Evolutionary conservation across 768 basidiomycete species (phyloP).

Genomic region (Boletales sp.): DNA sequence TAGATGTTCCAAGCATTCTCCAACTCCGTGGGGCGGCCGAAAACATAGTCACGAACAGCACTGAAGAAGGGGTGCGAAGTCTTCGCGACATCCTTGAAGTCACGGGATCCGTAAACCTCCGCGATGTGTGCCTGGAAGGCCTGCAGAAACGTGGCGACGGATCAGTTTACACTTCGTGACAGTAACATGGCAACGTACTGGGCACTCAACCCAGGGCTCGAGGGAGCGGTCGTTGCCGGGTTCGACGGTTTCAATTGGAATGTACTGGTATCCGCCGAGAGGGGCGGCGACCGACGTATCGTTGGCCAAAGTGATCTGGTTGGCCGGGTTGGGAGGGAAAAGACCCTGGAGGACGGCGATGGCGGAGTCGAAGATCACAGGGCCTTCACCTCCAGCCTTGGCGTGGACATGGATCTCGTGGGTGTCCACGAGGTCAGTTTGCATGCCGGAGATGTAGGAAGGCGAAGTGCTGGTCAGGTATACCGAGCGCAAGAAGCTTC

Average conservation of each 20-base stretch:
- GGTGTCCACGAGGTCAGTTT: constrained; percentile 67
- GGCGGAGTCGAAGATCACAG: constrained; percentile 84
- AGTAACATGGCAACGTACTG: constrained; percentile 32
- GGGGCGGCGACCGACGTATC: constrained; percentile 69
- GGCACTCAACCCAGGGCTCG: constrained; percentile 73
- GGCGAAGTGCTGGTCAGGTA: constrained; percentile 67
- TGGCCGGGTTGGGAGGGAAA: constrained; percentile 73
- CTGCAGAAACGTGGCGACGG: constrained; percentile 29
- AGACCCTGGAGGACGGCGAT: constrained; percentile 83
- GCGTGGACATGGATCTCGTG: constrained; percentile 71
- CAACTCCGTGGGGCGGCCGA: constrained; percentile 61
- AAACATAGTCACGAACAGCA: constrained; percentile 64
- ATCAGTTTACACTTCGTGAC: constrained; percentile 8
- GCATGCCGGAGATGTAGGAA: constrained; percentile 65
- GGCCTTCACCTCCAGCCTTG: constrained; percentile 81
- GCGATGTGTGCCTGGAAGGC: constrained; percentile 63
- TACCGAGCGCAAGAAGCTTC: constrained; percentile 54
- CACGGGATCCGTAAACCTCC: constrained; percentile 55
- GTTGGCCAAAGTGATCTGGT: constrained; percentile 76
- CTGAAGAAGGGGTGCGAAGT: constrained; percentile 64
- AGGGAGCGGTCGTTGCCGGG: constrained; percentile 78
- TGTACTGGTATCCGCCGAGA: constrained; percentile 81
- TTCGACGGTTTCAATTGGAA: constrained; percentile 87
- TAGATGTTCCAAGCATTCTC: constrained; percentile 78
- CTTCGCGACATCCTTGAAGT: constrained; percentile 60